A percentile compares a stretch with the other conserved stretches of the same genome.
Conservation (phyloP, 2,329 filamentous ascomycete genomes). For the Aspergillus puulaauensis region DNA sequence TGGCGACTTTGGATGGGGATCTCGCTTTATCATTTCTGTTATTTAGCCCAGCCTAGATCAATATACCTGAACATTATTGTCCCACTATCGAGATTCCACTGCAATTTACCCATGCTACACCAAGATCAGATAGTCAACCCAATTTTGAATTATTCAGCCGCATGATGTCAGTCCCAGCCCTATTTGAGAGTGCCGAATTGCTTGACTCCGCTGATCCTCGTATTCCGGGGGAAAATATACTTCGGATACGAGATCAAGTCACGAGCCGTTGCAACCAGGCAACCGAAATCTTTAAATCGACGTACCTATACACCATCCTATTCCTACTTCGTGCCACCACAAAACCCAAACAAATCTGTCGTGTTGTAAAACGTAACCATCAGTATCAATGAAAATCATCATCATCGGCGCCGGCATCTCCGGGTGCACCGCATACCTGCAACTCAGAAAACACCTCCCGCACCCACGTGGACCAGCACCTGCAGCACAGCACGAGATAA, state of each 20-base stretch:
- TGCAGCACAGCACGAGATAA: conserved; percentile 27
- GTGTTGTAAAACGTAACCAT: background rate
- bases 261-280: background rate
- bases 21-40: background rate
- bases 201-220: background rate
- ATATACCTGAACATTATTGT: background rate
- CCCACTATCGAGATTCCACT: too few relatives aligned
- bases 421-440: conserved; percentile 41
- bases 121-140: background rate
- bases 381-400: conserved; percentile 39
- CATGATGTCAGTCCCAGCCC: background rate
- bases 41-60: conserved; percentile 5
- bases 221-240: background rate
- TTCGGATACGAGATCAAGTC: background rate
- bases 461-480: background rate
- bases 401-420: conserved; percentile 47
- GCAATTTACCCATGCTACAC: too few relatives aligned
- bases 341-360: background rate
- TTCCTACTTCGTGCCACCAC: too few relatives aligned
- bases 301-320: too few relatives aligned
- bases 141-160: background rate
- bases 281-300: background rate
- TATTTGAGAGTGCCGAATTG: background rate
- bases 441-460: conserved; percentile 42
- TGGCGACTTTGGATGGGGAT: conserved; percentile 21